Evolutionary conservation across 2,329 filamentous ascomycete genomes (phyloP), one percentile per base, ranked within the genome.

Genomic region (Penicillium sp.): DNA sequence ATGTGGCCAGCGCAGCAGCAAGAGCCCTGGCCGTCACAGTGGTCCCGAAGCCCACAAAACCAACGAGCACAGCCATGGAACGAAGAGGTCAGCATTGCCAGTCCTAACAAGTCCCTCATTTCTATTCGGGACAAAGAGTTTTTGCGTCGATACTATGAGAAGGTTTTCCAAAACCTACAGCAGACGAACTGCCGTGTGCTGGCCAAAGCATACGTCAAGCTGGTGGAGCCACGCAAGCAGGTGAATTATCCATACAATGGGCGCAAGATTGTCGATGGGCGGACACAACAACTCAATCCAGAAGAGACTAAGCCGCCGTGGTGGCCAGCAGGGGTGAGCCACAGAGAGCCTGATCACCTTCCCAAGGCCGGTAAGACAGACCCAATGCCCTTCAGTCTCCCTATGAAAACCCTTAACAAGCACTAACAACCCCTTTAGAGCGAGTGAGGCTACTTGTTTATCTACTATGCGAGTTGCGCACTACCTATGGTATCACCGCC

Each of bases 381-480:
- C 13, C 1, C 13, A 4, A 54, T 9, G 10, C 13, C 10, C 21
- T 13, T 19, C 41, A 9, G 24, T 14, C 14, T 24, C 24, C 26
- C 14, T 9, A 14, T 7, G 31, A n/a, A 39, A 9, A n/a, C n/a
- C n/a, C n/a, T n/a, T n/a, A n/a, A n/a, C n/a, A 41, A 37, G 14
- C 13, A 24, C 22, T 37, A 31, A 46, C 35, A 39, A 19, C 3
- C n/a, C 35, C n/a, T 16, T 8, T 47, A 77, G 75, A 76, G 48
- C 67, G 75, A 14, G 73, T 77, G 29, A 67, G 69, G 29, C 71
- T 77, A 24, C 68, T 77, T 14, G 69, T 75, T 21, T 72, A 77
- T 57, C 75, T 77, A 26, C 67, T 77, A 14, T 73, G 73, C 55
- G 69, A 77, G 24, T 59, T 77, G 16, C 66, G 64, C 21, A 65